Conservation (phyloP, 1,284 basidiomycete genomes). For the Grifola frondosa region DNA sequence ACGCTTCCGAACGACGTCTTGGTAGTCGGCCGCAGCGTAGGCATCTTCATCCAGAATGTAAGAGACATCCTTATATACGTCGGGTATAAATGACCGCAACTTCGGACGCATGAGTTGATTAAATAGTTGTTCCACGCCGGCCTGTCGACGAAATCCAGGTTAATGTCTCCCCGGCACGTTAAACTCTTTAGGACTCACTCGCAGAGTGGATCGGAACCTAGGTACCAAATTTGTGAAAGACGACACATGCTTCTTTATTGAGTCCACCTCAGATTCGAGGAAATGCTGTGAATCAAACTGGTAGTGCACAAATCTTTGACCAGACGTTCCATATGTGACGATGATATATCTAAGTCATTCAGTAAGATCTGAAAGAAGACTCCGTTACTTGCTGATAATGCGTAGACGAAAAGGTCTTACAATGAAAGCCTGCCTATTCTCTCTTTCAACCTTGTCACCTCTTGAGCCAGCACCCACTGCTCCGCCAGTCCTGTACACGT, state of each 20-base stretch:
- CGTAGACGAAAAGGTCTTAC: constrained; percentile 46
- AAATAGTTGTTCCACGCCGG: constrained; percentile 91
- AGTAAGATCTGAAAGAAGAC: constrained; percentile 64
- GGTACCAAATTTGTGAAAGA: constrained; percentile 53
- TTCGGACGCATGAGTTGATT: constrained; percentile 88
- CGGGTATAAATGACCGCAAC: constrained; percentile 78
- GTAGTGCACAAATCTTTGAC: constrained; percentile 66
- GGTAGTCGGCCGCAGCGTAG: constrained; percentile 81
- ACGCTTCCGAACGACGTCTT: constrained; percentile 84
- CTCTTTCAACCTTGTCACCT: constrained; percentile 75
- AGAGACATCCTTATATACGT: constrained; percentile 86
- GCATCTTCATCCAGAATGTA: constrained; percentile 89
- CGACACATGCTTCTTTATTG: constrained; percentile 46
- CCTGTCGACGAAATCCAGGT: constrained; percentile 44
- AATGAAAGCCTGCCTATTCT: constrained; percentile 76
- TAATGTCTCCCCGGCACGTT: too few species aligned
- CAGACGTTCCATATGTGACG: constrained; percentile 82
- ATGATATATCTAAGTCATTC: constrained; percentile 88
- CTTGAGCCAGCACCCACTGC: constrained; percentile 40
- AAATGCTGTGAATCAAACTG: constrained; percentile 69
- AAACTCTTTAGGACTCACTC: constrained; percentile 46
- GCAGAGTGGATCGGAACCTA: constrained; percentile 69
- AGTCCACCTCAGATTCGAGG: constrained; percentile 53
- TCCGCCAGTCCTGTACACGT: constrained; percentile 68
- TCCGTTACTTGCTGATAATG: background rate